These are phyloP conservation scores for Stellera chamaejasme DNA, from an alignment of 345 rosid genomes.

Conservation along the genomic window DNA sequence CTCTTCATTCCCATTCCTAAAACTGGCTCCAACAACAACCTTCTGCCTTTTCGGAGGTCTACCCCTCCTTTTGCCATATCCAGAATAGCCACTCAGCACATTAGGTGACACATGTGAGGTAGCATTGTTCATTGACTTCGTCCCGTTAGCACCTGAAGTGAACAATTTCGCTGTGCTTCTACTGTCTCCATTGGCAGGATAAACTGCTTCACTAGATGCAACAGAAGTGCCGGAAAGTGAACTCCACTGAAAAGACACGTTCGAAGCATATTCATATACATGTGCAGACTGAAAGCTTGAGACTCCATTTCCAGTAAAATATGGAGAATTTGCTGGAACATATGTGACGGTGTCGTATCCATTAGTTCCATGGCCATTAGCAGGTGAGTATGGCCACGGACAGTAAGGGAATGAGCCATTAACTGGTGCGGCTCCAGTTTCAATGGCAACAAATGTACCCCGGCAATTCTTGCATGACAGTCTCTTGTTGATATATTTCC, in stretches of 20 bases:
- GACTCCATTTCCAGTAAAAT: slow-evolving; percentile 46
- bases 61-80: slow-evolving; percentile 15
- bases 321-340: slow-evolving; percentile 58
- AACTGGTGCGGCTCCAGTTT: slow-evolving; percentile 62
- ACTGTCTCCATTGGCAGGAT: slow-evolving; percentile 46
- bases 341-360: slow-evolving; percentile 45
- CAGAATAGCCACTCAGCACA: too few relatives aligned
- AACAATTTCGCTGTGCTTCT: slow-evolving; percentile 30
- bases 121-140: slow-evolving; percentile 30
- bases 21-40: slow-evolving; percentile 35
- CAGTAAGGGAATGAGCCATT: slow-evolving; percentile 67
- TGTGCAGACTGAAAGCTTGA: slow-evolving; percentile 67
- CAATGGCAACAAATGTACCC: slow-evolving; percentile 72
- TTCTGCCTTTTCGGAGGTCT: slow-evolving; percentile 65
- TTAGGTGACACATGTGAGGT: slow-evolving; percentile 10
- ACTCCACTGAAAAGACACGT: slow-evolving; percentile 72
- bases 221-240: slow-evolving; percentile 53
- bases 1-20: slow-evolving; percentile 52
- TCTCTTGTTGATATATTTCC: slow-evolving; percentile 91
- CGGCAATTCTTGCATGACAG: slow-evolving; percentile 99
- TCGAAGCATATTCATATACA: slow-evolving; percentile 67
- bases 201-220: slow-evolving; percentile 36
- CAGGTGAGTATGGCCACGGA: slow-evolving; percentile 42
- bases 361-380: slow-evolving; percentile 48
- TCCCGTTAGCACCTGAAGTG: slow-evolving; percentile 43